Percentiles rank a stretch among this genome's conserved stretches.
Conservation (phyloP, 352 stramenopile species). For the Plasmopara viticola region DNA sequence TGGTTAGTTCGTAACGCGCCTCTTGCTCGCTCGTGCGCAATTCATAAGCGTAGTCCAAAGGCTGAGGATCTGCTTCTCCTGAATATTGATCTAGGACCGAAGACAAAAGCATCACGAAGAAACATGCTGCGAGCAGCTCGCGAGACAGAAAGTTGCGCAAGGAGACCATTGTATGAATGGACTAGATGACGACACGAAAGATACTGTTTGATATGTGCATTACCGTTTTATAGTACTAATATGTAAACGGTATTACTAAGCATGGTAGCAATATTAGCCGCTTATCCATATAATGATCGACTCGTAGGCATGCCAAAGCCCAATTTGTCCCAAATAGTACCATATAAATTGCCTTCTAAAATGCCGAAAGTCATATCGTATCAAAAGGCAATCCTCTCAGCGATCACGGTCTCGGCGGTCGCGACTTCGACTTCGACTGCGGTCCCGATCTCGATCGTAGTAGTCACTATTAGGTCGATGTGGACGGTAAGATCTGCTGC, state of each 20-base stretch:
- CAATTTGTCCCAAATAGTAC: no score
- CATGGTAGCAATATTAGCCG: no score
- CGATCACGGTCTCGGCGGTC: slow-evolving; percentile 22
- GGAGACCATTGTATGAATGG: neutral
- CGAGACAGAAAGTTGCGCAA: slow-evolving; percentile 35
- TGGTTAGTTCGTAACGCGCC: slow-evolving; percentile 23
- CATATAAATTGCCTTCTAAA: no score
- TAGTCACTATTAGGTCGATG: slow-evolving; percentile 34
- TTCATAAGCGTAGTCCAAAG: slow-evolving; percentile 28
- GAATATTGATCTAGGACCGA: slow-evolving; percentile 43
- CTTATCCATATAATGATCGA: no score
- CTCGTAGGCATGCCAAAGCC: no score
- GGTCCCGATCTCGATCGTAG: slow-evolving; percentile 30
- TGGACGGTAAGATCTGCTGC: slow-evolving; percentile 21
- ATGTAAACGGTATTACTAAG: no score
- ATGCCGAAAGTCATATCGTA: no score
- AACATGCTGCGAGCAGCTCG: slow-evolving; percentile 37
- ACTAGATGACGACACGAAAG: neutral
- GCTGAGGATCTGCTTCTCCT: slow-evolving; percentile 29
- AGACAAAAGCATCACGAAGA: slow-evolving; percentile 50
- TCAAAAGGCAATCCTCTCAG: neutral
- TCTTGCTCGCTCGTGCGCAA: slow-evolving; percentile 39
- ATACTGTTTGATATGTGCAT: no score
- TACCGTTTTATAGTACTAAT: no score
- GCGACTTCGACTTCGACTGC: slow-evolving; percentile 22